A percentile compares a stretch with the other conserved stretches of the same genome.
phyloP scores from a whole-genome alignment of 169 alveolate genomes.

The Cryptosporidium viatorum region DNA sequence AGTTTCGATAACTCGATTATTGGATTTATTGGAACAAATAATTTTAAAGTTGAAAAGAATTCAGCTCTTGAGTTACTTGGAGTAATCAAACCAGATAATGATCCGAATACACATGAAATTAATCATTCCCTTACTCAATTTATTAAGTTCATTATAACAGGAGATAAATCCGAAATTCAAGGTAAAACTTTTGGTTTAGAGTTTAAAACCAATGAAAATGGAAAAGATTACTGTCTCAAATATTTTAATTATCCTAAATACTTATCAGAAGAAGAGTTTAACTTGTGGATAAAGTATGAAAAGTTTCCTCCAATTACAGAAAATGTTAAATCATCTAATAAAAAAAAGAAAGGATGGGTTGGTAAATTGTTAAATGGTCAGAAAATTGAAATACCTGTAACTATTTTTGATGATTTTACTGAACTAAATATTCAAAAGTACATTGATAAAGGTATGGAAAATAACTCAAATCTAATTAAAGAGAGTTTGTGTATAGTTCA shows the following conservation, averaged over 20 bases:
- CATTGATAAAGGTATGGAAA: constrained; percentile 27
- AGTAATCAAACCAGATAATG: constrained; percentile 50
- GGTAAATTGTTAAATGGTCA: constrained; percentile 58
- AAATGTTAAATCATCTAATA: not conserved
- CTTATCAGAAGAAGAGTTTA: constrained; percentile 42
- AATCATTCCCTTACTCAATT: constrained; percentile 8
- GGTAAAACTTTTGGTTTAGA: constrained; percentile 15
- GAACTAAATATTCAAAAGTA: constrained; percentile 25
- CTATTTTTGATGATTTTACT: constrained; percentile 10
- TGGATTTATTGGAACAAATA: constrained; percentile 66
- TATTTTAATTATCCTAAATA: constrained; percentile 59
- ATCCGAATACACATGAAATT: constrained; percentile 17
- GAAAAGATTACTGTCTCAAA: constrained; percentile 11
- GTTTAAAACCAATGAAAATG: constrained; percentile 13
- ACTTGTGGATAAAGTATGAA: constrained; percentile 11
- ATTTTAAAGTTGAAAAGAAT: constrained; percentile 13
- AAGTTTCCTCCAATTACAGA: not conserved
- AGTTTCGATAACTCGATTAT: constrained; percentile 2
- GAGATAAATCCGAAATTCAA: constrained; percentile 11
- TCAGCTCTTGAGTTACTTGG: constrained; percentile 22
- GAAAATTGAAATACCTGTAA: constrained; percentile 35
- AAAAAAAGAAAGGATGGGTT: constrained; percentile 31
- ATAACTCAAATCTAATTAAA: constrained; percentile 6
- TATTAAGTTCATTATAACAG: constrained; percentile 17
- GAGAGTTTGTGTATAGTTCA: constrained; percentile 35